Evolutionary conservation across 768 basidiomycete genomes (phyloP).

Genomic region (Boletus patriciae): DNA sequence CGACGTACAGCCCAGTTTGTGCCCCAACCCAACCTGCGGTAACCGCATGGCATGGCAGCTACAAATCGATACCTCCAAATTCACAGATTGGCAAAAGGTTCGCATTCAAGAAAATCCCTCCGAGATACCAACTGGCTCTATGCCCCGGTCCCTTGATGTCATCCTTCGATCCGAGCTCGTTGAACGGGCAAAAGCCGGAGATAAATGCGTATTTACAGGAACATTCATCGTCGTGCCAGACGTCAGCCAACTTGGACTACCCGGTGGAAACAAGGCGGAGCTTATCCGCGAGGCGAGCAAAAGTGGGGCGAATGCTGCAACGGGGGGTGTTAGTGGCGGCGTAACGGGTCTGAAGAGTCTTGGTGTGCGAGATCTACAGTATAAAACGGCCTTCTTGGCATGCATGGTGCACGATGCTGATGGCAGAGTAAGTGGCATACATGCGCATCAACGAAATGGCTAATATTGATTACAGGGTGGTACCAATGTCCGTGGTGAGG

Average conservation of each 20-base stretch:
- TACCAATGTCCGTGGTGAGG: constrained; percentile 89
- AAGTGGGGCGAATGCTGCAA: constrained; percentile 56
- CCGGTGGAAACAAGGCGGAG: constrained; percentile 90
- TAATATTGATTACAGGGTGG: constrained; percentile 51
- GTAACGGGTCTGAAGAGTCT: constrained; percentile 93
- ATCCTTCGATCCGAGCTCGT: constrained; percentile 94
- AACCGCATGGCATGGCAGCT: constrained; percentile 91
- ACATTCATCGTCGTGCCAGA: constrained; percentile 99
- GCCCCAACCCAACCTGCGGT: constrained; percentile 92
- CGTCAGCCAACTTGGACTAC: constrained; percentile 92
- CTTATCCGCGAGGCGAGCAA: constrained; percentile 83
- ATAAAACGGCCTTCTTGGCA: constrained; percentile 97
- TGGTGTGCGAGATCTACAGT: constrained; percentile 93
- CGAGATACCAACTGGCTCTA: constrained; percentile 97
- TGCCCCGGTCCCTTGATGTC: constrained; percentile 97
- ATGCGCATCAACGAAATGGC: background rate
- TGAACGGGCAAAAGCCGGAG: constrained; percentile 98
- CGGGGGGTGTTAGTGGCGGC: constrained; percentile 70
- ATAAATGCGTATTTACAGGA: constrained; percentile 97
- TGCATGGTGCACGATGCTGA: constrained; percentile 97
- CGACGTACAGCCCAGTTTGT: constrained; percentile 72
- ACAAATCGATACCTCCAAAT: constrained; percentile 93
- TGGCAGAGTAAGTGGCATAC: constrained; percentile 62
- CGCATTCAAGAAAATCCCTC: constrained; percentile 98
- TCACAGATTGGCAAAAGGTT: constrained; percentile 99